Percentiles rank a stretch among this genome's conserved stretches.
phyloP scores from a whole-genome alignment of 495 filamentous ascomycete genomes.

The Neurospora sp. region DNA sequence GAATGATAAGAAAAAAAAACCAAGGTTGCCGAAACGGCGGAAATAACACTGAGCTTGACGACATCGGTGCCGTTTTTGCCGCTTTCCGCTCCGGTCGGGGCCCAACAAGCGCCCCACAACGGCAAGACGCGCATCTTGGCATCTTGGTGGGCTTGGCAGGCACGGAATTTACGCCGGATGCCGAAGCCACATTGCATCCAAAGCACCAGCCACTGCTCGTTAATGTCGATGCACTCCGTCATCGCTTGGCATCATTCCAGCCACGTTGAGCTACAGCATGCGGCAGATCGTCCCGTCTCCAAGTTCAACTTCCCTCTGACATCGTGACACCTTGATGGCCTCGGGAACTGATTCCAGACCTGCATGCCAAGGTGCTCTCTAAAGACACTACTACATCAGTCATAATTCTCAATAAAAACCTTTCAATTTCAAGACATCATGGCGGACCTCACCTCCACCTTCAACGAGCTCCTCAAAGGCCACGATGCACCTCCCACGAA shows the following conservation, averaged over 20 bases:
- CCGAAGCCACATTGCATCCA: neutral
- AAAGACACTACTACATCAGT: neutral
- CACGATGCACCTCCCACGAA: slow-evolving; percentile 38
- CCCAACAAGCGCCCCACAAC: neutral
- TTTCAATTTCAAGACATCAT: slow-evolving; percentile 25
- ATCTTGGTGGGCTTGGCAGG: neutral
- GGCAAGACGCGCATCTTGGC: neutral
- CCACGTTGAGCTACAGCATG: neutral
- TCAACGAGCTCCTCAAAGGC: slow-evolving; percentile 57
- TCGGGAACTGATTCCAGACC: neutral
- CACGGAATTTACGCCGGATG: neutral
- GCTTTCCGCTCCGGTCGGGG: neutral
- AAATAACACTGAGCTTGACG: neutral
- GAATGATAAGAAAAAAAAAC: neutral
- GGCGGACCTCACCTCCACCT: slow-evolving; percentile 62
- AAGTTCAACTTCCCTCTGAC: neutral
- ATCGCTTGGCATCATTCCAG: neutral
- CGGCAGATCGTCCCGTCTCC: neutral
- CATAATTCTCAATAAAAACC: neutral
- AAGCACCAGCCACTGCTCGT: neutral
- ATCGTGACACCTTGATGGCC: neutral
- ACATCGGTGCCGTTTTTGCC: neutral
- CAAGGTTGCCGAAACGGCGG: neutral
- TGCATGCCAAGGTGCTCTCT: neutral
- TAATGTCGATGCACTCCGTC: neutral